Conservation (phyloP, 345 rosid species). For the Angophora floribunda region DNA sequence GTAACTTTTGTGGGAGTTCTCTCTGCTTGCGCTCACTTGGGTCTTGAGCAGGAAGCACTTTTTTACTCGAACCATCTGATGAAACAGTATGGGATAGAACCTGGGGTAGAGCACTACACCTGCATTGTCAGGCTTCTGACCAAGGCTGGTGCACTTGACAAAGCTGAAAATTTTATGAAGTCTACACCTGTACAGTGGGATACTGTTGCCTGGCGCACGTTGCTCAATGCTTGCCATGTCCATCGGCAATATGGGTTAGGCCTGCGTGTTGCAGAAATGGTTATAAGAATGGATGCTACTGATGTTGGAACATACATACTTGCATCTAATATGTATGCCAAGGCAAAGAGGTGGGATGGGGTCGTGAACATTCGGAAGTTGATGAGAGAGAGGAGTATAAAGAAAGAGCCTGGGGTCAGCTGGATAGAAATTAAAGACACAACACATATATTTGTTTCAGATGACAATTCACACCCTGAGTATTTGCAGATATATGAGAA, state of each 20-base stretch:
- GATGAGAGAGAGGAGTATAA: slow-evolving; percentile 52
- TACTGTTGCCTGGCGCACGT: slow-evolving; percentile 67
- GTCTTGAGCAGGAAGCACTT: slow-evolving; percentile 47
- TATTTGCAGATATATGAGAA: slow-evolving; percentile 36
- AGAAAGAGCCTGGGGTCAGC: slow-evolving; percentile 90
- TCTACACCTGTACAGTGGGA: slow-evolving; percentile 62
- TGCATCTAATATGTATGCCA: slow-evolving; percentile 59
- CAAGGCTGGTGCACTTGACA: slow-evolving; percentile 59
- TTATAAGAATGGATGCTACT: slow-evolving; percentile 38
- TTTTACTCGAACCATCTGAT: slow-evolving; percentile 47
- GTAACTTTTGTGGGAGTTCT: slow-evolving; percentile 77
- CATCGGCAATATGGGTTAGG: slow-evolving; percentile 52
- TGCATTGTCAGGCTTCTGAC: slow-evolving; percentile 67
- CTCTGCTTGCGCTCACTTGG: slow-evolving; percentile 68
- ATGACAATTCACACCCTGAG: slow-evolving; percentile 58
- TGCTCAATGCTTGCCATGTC: slow-evolving; percentile 63
- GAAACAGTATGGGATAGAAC: slow-evolving; percentile 40
- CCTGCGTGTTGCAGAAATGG: slow-evolving; percentile 37
- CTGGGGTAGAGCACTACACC: slow-evolving; percentile 73
- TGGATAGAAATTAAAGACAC: slow-evolving; percentile 54
- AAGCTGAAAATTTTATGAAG: slow-evolving; percentile 56
- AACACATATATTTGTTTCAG: slow-evolving; percentile 61
- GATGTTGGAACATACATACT: slow-evolving; percentile 61
- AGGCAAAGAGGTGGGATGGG: slow-evolving; percentile 61
- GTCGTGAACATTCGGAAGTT: slow-evolving; percentile 51